phyloP scores from a whole-genome alignment of 2,329 filamentous ascomycete genomes.

The Cercospora brassicicola region DNA sequence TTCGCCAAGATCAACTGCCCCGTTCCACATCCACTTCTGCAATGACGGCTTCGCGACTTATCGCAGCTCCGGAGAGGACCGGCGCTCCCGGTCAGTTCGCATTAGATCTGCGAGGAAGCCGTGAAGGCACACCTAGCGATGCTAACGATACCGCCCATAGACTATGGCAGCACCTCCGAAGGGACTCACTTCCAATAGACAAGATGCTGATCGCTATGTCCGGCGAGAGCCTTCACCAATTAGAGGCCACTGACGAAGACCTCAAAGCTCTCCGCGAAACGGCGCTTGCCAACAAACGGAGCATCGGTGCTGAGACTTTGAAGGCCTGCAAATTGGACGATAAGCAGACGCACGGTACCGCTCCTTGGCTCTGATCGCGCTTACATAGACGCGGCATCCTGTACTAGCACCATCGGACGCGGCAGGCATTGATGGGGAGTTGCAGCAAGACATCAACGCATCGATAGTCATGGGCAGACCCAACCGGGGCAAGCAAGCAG shows the following conservation, averaged over 20 bases:
- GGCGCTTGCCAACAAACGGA: slow-evolving; percentile 44
- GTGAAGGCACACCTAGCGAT: slow-evolving; percentile 12
- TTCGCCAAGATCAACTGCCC: slow-evolving; percentile 2
- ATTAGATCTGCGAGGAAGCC: background rate
- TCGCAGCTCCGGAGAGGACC: slow-evolving; percentile 21
- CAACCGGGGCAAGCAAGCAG: background rate
- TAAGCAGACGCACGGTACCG: slow-evolving; percentile 21
- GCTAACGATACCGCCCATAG: slow-evolving; percentile 36
- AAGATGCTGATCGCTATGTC: slow-evolving; percentile 29
- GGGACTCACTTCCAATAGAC: slow-evolving; percentile 32
- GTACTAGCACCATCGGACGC: background rate
- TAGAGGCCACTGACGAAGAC: slow-evolving; percentile 31
- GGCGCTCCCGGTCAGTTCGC: slow-evolving; percentile 5
- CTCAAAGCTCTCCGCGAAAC: slow-evolving; percentile 35
- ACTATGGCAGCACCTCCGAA: slow-evolving; percentile 44
- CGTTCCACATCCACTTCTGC: slow-evolving; percentile 15
- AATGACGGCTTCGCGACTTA: slow-evolving; percentile 15
- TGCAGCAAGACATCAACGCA: background rate
- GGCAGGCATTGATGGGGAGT: background rate
- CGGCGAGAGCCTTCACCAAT: slow-evolving; percentile 25
- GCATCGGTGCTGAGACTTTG: slow-evolving; percentile 45
- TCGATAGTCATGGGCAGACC: background rate
- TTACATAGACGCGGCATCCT: background rate
- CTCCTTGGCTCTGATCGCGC: slow-evolving; percentile 32
- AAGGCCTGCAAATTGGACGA: slow-evolving; percentile 39